Evolutionary conservation across 768 basidiomycete genomes (phyloP), one percentile per base, ranked within the genome.

Genomic region (Suillus lakei): DNA sequence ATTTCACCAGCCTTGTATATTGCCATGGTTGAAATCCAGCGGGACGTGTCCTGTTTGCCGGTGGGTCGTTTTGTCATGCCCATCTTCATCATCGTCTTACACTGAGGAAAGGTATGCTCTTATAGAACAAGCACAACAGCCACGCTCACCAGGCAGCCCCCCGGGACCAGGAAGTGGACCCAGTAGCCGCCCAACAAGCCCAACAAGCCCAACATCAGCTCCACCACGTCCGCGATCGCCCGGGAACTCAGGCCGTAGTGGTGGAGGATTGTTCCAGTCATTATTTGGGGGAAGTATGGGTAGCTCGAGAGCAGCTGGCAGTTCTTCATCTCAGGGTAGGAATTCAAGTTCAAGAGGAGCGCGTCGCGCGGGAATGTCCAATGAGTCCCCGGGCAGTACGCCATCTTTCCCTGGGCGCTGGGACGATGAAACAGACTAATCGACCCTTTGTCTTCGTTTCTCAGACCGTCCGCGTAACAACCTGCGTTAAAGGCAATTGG

Each of bases 31-130:
- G 10, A 93, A 92, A 74, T 88, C 89, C 1, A 96, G 91, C 69
- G 96, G 94, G 6, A 97, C 96, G 18, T 99, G 97, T 80, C 97
- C 96, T n/a, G 95, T 96, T 10, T 99, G 96, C 83, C 85, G 93
- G 91, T 91, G 73, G 26, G 86, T 39, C 61, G 54, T 43, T 41
- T 36, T 38, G 9, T 39, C 53, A 60, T 34, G 21, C 43, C 63
- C 21, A 12, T 44, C 46, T 23, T 28, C 5, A 41, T 28, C 39
- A 41, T 59, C 38, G 13, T 58, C n/a, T 67, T 61, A 74, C 39
- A 63, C 34, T 63, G 41, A 10, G 28, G 34, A 54, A 66, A 92
- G 91, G 68, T 80, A 86, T 72, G 87, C 90, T 54, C 79, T 93
- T 4, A 78, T 92, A 15, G 83, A 90, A 26, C 91, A 93, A 71